Conservation (phyloP, 352 stramenopile species). For the Globisporangium heterothallicum region DNA sequence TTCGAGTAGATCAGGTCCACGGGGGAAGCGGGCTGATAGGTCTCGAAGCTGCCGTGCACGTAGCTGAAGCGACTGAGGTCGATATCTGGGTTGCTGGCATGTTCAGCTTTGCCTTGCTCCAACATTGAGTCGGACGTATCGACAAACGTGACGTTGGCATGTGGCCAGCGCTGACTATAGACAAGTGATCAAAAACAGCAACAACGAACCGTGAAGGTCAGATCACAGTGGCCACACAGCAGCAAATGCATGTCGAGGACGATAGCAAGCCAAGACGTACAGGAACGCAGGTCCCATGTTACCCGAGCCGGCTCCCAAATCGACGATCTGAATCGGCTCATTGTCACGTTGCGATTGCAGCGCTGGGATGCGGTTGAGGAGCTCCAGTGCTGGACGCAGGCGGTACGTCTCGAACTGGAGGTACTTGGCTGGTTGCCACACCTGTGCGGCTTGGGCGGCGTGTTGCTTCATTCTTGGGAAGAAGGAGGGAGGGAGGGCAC, state of each 20-base stretch:
- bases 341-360: constrained; percentile 12
- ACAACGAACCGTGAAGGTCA: background rate
- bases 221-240: background rate
- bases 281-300: constrained; percentile 66
- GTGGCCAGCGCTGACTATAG: constrained; percentile 42
- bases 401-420: constrained; percentile 57
- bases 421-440: constrained; percentile 56
- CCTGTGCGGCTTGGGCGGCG: constrained; percentile 24
- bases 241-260: too few species aligned
- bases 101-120: constrained; percentile 31
- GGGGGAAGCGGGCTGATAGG: constrained; percentile 23
- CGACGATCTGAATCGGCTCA: constrained; percentile 33
- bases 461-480: constrained; percentile 9
- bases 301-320: constrained; percentile 58
- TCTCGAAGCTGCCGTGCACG: constrained; percentile 52
- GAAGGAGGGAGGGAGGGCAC: background rate
- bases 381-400: constrained; percentile 54
- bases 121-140: constrained; percentile 64
- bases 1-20: constrained; percentile 78
- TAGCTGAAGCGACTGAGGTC: constrained; percentile 30
- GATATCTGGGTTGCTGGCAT: constrained; percentile 23
- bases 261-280: too few species aligned
- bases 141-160: constrained; percentile 47
- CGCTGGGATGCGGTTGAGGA: constrained; percentile 36
- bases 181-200: background rate